Conservation (phyloP, 2,329 filamentous ascomycete genomes). For the Trichoderma asperellum region DNA sequence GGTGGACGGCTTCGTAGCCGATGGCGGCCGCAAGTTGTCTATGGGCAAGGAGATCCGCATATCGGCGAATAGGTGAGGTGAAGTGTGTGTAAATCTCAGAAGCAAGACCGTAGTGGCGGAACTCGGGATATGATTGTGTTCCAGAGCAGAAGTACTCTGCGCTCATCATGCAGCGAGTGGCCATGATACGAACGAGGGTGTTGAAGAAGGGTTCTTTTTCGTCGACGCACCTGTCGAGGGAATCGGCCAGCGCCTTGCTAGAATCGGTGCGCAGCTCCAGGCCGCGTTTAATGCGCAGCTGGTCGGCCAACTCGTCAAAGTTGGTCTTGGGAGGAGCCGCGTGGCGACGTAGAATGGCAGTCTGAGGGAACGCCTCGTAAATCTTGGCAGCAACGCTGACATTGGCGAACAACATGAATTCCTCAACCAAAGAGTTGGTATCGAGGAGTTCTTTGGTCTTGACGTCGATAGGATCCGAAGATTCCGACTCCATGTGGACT, state of each 20-base stretch:
- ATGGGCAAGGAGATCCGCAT: slow-evolving; percentile 94
- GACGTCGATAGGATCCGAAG: slow-evolving; percentile 92
- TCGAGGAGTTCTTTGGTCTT: slow-evolving; percentile 93
- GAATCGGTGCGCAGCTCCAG: slow-evolving; percentile 82
- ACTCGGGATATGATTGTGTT: slow-evolving; percentile 89
- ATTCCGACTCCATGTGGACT: slow-evolving; percentile 92
- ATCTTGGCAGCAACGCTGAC: slow-evolving; percentile 90
- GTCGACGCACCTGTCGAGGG: slow-evolving; percentile 83
- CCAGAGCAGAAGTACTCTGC: slow-evolving; percentile 98
- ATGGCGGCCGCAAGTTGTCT: slow-evolving; percentile 94
- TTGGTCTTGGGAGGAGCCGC: slow-evolving; percentile 91
- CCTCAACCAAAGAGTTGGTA: slow-evolving; percentile 96
- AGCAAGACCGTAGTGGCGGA: slow-evolving; percentile 94
- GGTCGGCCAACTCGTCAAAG: slow-evolving; percentile 90
- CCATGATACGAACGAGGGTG: slow-evolving; percentile 95
- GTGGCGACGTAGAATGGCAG: slow-evolving; percentile 90
- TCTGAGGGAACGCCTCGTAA: slow-evolving; percentile 91
- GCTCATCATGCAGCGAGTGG: slow-evolving; percentile 98
- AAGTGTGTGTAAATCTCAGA: slow-evolving; percentile 99
- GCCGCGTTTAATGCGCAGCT: slow-evolving; percentile 84
- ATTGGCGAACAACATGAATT: slow-evolving; percentile 99
- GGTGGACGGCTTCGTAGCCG: slow-evolving; percentile 84
- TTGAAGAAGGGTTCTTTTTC: slow-evolving; percentile 91
- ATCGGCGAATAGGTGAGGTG: slow-evolving; percentile 94
- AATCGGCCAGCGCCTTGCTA: slow-evolving; percentile 91